Base-by-base conservation (phyloP, 345 rosid species). In the Sisymbrium altissimum region DNA sequence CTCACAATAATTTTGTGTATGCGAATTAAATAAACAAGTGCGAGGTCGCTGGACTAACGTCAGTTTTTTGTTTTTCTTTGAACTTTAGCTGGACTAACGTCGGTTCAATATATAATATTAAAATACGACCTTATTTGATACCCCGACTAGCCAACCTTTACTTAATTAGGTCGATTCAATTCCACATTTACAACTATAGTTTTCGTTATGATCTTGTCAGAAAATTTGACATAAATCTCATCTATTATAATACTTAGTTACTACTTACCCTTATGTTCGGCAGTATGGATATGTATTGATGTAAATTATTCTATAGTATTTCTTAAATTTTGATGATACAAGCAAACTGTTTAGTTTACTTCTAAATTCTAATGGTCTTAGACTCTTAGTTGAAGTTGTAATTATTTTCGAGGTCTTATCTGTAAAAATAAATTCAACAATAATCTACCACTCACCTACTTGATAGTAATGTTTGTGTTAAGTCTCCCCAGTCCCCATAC, bases 1-100 rank as follows among this genome's bases (percentile, higher is more conserved):
- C 27, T 43, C 12, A 12, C 38, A 64, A 10, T 19, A 52, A 13
- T 14, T n/a, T 12, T 19, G 21, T 52, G 35, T 72, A 15, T 13
- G 53, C 12, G 32, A 23, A 23, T 48, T n/a, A n/a, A 48, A 39
- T 6, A 40, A 68, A 61, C 32, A 41, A 38, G 4, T 66, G 64
- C 41, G 11, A 66, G 48, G 44, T 74, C 40, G 78, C 30, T 74
- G 61, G 67, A 58, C 78, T 67, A 58, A 58, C 60, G 46, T 46
- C n/a, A 38, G 57, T n/a, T n/a, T n/a, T n/a, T n/a, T n/a, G n/a
- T n/a, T n/a, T n/a, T n/a, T n/a, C n/a, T n/a, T n/a, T n/a, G n/a
- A n/a, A n/a, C n/a, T n/a, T n/a, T n/a, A n/a, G n/a, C n/a, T n/a
- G n/a, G n/a, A n/a, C n/a, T n/a, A n/a, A n/a, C n/a, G 40, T 74